Percentiles rank a stretch among this genome's conserved stretches.
Evolutionary conservation across 2,329 filamentous ascomycete genomes (phyloP).

Genomic region (Monilinia laxa): DNA sequence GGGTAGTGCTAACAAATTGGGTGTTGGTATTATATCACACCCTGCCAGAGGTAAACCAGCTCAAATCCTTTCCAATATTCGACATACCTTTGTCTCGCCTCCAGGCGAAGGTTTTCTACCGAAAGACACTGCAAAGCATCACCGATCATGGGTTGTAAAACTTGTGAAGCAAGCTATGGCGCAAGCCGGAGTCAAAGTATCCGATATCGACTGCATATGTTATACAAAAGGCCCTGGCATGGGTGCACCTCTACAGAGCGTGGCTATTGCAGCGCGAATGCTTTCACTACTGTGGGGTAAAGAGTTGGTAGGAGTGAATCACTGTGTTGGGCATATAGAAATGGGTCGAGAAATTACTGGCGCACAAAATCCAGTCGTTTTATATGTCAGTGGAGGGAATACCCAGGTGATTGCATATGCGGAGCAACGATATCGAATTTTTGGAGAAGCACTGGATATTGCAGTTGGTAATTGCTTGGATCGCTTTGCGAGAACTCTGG

Average conservation of each 20-base stretch:
- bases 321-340: slow-evolving; percentile 98
- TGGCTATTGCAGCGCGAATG: slow-evolving; percentile 81
- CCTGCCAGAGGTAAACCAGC: slow-evolving; percentile 51
- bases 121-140: slow-evolving; percentile 92
- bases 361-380: slow-evolving; percentile 85
- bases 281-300: slow-evolving; percentile 81
- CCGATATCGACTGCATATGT: slow-evolving; percentile 86
- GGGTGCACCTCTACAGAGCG: slow-evolving; percentile 86
- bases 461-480: slow-evolving; percentile 97
- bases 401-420: slow-evolving; percentile 98
- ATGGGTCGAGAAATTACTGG: slow-evolving; percentile 95
- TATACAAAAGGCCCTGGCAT: slow-evolving; percentile 96
- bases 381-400: slow-evolving; percentile 95
- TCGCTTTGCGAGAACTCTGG: slow-evolving; percentile 86
- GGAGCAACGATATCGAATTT: slow-evolving; percentile 92
- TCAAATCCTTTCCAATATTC: slow-evolving; percentile 84
- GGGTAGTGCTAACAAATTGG: slow-evolving; percentile 97
- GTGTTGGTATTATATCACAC: slow-evolving; percentile 88
- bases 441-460: slow-evolving; percentile 95
- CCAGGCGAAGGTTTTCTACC: slow-evolving; percentile 93
- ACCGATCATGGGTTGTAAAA: slow-evolving; percentile 78
- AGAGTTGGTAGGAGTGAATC: slow-evolving; percentile 92
- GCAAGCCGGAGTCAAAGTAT: slow-evolving; percentile 60
- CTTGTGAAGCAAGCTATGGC: slow-evolving; percentile 78
- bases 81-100: slow-evolving; percentile 89